Evolutionary conservation across 805 yeast species (phyloP).

Genomic region (Novakomyces olei): DNA sequence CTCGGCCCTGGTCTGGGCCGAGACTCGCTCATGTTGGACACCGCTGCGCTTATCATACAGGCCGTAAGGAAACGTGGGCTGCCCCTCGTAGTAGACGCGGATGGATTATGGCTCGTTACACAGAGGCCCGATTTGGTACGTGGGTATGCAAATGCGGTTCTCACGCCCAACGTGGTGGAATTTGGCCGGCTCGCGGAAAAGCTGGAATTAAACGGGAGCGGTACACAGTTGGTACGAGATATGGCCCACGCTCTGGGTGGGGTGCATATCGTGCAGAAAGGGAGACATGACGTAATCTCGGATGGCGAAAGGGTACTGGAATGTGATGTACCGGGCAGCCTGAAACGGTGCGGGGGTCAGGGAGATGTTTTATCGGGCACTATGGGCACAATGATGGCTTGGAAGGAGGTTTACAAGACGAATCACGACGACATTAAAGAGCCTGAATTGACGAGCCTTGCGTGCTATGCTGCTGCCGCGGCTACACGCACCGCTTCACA

Average conservation of each 20-base stretch:
- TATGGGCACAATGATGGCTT: constrained; percentile 59
- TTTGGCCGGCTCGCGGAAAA: constrained; percentile 44
- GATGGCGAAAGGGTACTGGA: constrained; percentile 23
- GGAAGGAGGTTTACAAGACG: constrained; percentile 46
- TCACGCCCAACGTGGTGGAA: constrained; percentile 84
- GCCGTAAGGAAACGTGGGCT: constrained; percentile 32
- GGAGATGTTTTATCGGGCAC: constrained; percentile 85
- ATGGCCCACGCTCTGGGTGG: constrained; percentile 33
- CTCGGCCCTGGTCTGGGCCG: constrained; percentile 92
- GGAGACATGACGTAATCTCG: constrained; percentile 41
- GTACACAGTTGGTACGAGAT: constrained; percentile 11
- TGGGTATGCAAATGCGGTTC: constrained; percentile 36
- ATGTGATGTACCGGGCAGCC: constrained; percentile 36
- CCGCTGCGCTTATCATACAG: constrained; percentile 34
- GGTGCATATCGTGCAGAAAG: constrained; percentile 52
- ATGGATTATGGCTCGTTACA: constrained; percentile 51
- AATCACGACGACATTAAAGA: constrained; percentile 32
- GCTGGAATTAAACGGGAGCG: constrained; percentile 8
- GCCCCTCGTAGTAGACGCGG: constrained; percentile 79
- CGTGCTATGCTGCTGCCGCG: constrained; percentile 46
- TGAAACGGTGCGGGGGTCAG: constrained; percentile 82
- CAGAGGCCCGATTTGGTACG: constrained; percentile 30
- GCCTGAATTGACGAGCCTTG: constrained; percentile 16
- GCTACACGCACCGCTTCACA: constrained; percentile 43
- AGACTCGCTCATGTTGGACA: constrained; percentile 40